Percentiles rank a stretch among this genome's conserved stretches.
Conservation (phyloP, 2,329 filamentous ascomycete genomes). For the Colletotrichum endophyticum region DNA sequence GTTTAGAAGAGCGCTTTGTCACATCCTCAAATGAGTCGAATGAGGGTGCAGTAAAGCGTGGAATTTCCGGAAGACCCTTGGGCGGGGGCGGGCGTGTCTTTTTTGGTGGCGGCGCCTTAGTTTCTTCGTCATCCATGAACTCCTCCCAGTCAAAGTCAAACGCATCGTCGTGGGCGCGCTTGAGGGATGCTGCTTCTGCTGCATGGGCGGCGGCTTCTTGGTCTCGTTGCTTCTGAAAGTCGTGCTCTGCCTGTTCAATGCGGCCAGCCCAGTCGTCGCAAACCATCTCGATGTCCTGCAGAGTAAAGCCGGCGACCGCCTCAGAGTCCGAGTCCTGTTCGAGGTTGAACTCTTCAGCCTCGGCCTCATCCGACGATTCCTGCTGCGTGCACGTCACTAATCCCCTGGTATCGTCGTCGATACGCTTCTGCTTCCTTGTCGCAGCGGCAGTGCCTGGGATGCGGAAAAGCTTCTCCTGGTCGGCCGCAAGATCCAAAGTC, state of each 20-base stretch:
- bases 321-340: conserved; percentile 64
- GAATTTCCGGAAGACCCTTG: conserved; percentile 62
- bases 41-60: conserved; percentile 67
- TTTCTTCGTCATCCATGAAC: conserved; percentile 55
- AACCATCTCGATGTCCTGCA: conserved; percentile 82
- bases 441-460: conserved; percentile 66
- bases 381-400: conserved; percentile 49
- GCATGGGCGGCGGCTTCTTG: conserved; percentile 28
- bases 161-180: conserved; percentile 23
- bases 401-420: conserved; percentile 54
- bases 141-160: conserved; percentile 69
- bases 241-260: conserved; percentile 52
- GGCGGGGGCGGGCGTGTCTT: conserved; percentile 73
- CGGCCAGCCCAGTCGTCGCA: conserved; percentile 85
- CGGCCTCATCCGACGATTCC: conserved; percentile 44
- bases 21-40: conserved; percentile 82
- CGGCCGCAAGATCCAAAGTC: conserved; percentile 81
- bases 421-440: conserved; percentile 60
- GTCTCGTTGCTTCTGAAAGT: conserved; percentile 35
- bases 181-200: conserved; percentile 22
- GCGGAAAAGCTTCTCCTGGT: conserved; percentile 86
- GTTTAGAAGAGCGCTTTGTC: conserved; percentile 76
- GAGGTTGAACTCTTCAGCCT: conserved; percentile 48
- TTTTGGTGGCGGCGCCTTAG: conserved; percentile 51
- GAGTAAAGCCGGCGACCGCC: conserved; percentile 73